Base-by-base conservation (phyloP, 2,329 filamentous ascomycete species). In the Stylonectria norvegica region DNA sequence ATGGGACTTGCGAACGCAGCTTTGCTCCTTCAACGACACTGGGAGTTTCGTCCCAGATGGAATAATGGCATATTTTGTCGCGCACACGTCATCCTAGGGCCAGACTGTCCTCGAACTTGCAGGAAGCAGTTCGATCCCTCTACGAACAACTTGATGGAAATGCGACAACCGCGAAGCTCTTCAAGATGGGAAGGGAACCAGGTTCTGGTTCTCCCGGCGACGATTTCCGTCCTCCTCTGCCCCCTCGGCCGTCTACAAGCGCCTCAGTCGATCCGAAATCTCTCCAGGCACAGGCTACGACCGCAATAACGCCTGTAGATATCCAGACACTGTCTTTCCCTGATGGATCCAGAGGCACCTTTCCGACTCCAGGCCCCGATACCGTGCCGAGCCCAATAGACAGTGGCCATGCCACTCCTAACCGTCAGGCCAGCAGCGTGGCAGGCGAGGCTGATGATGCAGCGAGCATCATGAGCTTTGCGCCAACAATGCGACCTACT, bases 251-350 rank as follows among this genome's bases (percentile, higher is more conserved):
- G 33, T 50, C 61, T 16, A 64, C 62, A 18, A 65, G 57, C 38
- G 47, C 59, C 30, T 52, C 62, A 28, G 34, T 66, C 46, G 61
- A 75, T 45, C 8, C 66, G 32, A 52, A 64, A 64, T 48, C 65
- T 63, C 57, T 71, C 39, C 72, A 70, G 48, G 81, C 85, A 2
- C 81, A 80, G 43, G 81, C 91, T 34, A 96, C 90, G 4, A 96
- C 89, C 1, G 89, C 89, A 8, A 59, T 97, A 11, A 91, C 89
- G 1, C 77, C 88, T 12, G 76, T 89, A 47, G 89, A 91, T 51
- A 83, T 90, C 40, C 85, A 88, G 53, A 87, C 85, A 0, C 73
- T 90, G 35, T 81, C 82, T 1, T 84, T 86, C 48, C 81, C 80
- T 9, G 86, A 88, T 60, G 81, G 79, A 43, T 78, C 79, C 15